Base-by-base conservation (phyloP, 2,329 filamentous ascomycete genomes). In the Parasarocladium wereldwijsianum region DNA sequence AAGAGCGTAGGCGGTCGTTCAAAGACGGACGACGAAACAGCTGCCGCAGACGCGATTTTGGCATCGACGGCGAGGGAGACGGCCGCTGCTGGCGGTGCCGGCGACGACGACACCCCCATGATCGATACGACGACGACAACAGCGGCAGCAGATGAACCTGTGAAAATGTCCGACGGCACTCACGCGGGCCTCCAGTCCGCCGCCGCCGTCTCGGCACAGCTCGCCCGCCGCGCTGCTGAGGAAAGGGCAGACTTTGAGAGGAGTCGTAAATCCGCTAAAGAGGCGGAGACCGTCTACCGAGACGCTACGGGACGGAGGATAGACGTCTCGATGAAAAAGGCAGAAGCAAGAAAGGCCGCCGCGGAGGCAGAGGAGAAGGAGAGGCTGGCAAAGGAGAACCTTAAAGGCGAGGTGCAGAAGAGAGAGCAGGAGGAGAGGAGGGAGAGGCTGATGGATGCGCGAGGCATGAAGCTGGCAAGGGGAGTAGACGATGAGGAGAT, bases 301-400 rank as follows among this genome's bases (percentile, higher is more conserved):
- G 90, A 98, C 54, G 90, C 92, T 8, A 90, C 81, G 3, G 90
- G 90, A 9, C 70, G 86, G n/a, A 76, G 93, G 32, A 86, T 98
- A 38, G 93, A 98, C 46, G 71, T 96, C 15, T 76, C 77, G 12
- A 83, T 93, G 79, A 84, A 83, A 52, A 70, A 86, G 15, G 86
- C 84, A 13, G 85, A 94, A 51, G 78, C 82, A 29, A 69, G 83
- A n/a, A 70, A 72, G 29, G 54, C 54, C 8, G 64, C 59, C 2
- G 50, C 52, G 4, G 83, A 80, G 14, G 78, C 77, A 1, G 76
- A 85, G 43, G 77, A 83, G 40, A 74, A 77, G 42, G 76, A 79
- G 47, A 57, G 61, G 17, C 69, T 70, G 32, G 76, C 76, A 37
- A 64, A 70, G 35, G 74, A 82, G 42, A 75, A 72, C 14, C 67